Evolutionary conservation across 352 stramenopile species (phyloP).

Genomic region (Phytophthora colocasiae): DNA sequence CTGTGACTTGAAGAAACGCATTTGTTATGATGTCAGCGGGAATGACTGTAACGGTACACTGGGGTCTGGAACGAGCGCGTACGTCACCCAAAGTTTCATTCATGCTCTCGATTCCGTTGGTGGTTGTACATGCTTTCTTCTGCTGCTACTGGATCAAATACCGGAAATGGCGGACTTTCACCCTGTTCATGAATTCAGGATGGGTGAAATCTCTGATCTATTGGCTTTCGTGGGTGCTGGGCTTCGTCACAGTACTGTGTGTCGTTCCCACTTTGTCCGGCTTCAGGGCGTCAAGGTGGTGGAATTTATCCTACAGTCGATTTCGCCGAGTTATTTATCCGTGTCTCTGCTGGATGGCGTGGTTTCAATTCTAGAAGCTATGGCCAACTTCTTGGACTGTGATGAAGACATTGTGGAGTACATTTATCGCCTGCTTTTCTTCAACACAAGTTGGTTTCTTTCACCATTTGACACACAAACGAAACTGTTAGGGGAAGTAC

Average conservation of each 20-base stretch:
- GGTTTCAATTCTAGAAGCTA: constrained; percentile 64
- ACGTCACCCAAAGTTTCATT: constrained; percentile 67
- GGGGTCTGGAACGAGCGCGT: constrained; percentile 68
- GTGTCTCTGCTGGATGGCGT: constrained; percentile 65
- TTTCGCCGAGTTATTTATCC: constrained; percentile 80
- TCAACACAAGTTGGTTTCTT: constrained; percentile 84
- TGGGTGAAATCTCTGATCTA: constrained; percentile 72
- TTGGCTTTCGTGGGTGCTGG: constrained; percentile 67
- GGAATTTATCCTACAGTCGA: constrained; percentile 75
- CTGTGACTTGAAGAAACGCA: constrained; percentile 56
- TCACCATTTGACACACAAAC: constrained; percentile 79
- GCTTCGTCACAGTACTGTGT: constrained; percentile 62
- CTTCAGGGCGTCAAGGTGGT: constrained; percentile 78
- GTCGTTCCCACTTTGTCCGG: constrained; percentile 77
- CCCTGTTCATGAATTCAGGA: constrained; percentile 69
- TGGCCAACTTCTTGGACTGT: constrained; percentile 48
- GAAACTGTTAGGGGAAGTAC: constrained; percentile 63
- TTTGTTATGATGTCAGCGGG: constrained; percentile 80
- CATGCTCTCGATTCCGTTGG: constrained; percentile 75
- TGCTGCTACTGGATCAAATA: constrained; percentile 79
- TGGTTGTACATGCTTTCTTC: constrained; percentile 73
- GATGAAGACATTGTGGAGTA: constrained; percentile 45
- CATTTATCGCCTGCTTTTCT: constrained; percentile 75
- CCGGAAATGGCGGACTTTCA: constrained; percentile 83
- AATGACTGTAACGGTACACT: constrained; percentile 79